Conservation (phyloP, 2,329 filamentous ascomycete species). For the Verruconis gallopava region DNA sequence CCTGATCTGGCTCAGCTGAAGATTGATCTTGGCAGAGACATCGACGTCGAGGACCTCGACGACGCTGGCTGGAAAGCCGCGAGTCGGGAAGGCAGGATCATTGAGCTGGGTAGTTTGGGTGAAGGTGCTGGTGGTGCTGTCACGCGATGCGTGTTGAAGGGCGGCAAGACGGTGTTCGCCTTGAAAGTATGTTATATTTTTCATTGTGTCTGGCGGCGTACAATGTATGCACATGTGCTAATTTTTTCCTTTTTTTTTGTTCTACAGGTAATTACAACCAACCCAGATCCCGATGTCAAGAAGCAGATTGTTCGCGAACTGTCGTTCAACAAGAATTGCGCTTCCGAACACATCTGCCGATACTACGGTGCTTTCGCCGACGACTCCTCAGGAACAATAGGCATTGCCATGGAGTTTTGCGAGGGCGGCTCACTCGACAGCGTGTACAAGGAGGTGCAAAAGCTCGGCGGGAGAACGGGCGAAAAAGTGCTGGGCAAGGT, state of each 20-base stretch:
- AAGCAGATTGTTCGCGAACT: constrained; percentile 95
- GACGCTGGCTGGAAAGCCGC: constrained; percentile 93
- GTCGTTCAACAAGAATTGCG: constrained; percentile 95
- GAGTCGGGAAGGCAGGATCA: constrained; percentile 74
- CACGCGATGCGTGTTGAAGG: constrained; percentile 77
- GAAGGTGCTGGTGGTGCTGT: constrained; percentile 95
- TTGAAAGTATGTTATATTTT: constrained; percentile 56
- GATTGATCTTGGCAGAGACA: constrained; percentile 54
- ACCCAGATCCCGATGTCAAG: constrained; percentile 94
- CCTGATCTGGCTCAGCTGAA: constrained; percentile 68
- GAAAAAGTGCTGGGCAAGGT: constrained; percentile 97
- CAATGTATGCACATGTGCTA: too few relatives aligned
- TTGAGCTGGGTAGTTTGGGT: constrained; percentile 78
- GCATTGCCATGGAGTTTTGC: constrained; percentile 98
- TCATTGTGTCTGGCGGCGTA: too few relatives aligned
- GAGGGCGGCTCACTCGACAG: constrained; percentile 92
- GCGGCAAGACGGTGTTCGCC: constrained; percentile 88
- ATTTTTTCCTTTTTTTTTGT: constrained; percentile 3
- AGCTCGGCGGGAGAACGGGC: constrained; percentile 82
- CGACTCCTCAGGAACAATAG: constrained; percentile 89
- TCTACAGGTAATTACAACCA: constrained; percentile 83
- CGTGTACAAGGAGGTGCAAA: constrained; percentile 95
- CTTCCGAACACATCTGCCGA: constrained; percentile 87
- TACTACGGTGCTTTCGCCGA: constrained; percentile 98
- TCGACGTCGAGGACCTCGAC: constrained; percentile 90